Evolutionary conservation across 495 filamentous ascomycete species (phyloP).

Genomic region (Talaromyces stipitatus): DNA sequence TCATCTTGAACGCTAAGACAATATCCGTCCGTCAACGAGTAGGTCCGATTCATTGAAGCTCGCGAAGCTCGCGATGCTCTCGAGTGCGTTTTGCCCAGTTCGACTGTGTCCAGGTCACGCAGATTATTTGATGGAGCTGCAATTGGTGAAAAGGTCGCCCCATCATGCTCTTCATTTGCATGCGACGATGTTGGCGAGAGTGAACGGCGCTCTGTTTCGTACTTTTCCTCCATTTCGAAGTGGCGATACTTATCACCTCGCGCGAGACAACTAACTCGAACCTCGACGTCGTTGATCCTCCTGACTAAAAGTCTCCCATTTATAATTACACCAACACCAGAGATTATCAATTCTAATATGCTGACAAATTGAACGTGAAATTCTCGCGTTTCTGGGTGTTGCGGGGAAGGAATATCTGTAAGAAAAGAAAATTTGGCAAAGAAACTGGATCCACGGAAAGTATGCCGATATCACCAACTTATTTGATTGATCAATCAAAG

Average conservation of each 20-base stretch:
- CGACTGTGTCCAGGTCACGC: constrained; percentile 15
- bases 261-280: too few relatives aligned
- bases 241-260: neutral
- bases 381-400: neutral
- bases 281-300: too few relatives aligned
- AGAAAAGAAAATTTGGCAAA: neutral
- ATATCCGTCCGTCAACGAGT: constrained; percentile 57
- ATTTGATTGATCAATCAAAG: too few relatives aligned
- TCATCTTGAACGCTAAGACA: constrained; percentile 37
- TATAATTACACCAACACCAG: neutral
- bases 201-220: neutral
- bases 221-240: neutral
- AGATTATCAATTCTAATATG: neutral
- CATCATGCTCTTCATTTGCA: neutral
- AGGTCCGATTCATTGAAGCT: constrained; percentile 24
- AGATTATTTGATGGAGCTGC: constrained; percentile 13
- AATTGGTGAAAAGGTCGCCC: constrained; percentile 10
- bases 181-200: neutral
- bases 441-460: too few relatives aligned
- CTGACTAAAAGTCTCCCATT: neutral
- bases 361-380: neutral
- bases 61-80: neutral
- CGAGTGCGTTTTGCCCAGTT: constrained; percentile 8
- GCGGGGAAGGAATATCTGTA: neutral
- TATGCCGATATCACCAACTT: too few relatives aligned